These are phyloP conservation scores for Raffaelea deltoideospora DNA, from an alignment of 2,329 filamentous ascomycete species.

Conservation along the genomic window DNA sequence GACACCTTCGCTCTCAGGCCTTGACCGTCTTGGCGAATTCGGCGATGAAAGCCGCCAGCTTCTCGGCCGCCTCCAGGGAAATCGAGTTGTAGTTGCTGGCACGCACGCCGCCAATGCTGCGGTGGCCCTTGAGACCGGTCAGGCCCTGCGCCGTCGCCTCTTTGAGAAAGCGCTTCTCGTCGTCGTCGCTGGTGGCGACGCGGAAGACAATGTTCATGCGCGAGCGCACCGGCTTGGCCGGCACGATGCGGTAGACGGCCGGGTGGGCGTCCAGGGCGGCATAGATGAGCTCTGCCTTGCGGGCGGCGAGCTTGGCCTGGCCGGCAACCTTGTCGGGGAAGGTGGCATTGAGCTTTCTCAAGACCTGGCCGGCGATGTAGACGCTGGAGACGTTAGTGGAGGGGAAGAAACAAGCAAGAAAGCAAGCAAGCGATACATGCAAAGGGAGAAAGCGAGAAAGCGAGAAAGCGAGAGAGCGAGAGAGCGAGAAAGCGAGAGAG, in stretches of 20 bases:
- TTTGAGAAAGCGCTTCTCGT: conserved; percentile 54
- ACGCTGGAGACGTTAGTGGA: conserved; percentile 34
- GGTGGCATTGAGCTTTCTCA: conserved; percentile 54
- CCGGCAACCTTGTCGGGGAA: conserved; percentile 57
- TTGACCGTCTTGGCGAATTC: too few species aligned
- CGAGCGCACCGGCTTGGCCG: conserved; percentile 59
- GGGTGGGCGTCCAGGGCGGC: conserved; percentile 57
- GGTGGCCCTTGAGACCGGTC: conserved; percentile 75
- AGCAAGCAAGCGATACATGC: too few species aligned
- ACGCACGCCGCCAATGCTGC: conserved; percentile 73
- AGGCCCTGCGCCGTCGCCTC: conserved; percentile 54
- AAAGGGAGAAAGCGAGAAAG: neutral
- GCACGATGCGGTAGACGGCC: conserved; percentile 61
- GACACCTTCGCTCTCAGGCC: too few species aligned
- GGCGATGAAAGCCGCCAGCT: conserved; percentile 48
- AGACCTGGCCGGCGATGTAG: conserved; percentile 78
- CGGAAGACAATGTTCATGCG: conserved; percentile 95
- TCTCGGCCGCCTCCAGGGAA: conserved; percentile 48
- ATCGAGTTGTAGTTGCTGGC: conserved; percentile 86
- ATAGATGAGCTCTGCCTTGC: conserved; percentile 70
- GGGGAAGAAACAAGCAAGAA: neutral
- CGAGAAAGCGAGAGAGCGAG: neutral
- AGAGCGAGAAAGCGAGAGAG: neutral
- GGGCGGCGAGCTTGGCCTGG: conserved; percentile 56
- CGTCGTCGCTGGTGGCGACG: conserved; percentile 42